A percentile compares a stretch with the other conserved stretches of the same genome.
Conservation (phyloP, 164 flowering plant genomes). For the Umbellularia californica region DNA sequence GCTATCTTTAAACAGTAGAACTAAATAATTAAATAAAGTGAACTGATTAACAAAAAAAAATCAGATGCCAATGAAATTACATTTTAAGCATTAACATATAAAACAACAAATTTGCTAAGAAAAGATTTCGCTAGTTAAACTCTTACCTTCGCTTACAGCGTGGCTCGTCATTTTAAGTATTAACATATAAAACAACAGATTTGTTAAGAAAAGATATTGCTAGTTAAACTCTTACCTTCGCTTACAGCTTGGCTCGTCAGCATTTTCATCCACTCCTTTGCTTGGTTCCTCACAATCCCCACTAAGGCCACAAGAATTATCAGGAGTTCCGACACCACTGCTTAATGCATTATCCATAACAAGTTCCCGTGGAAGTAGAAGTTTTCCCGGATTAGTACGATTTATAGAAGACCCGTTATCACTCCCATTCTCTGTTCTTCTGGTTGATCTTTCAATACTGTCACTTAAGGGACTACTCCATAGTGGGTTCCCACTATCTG, state of each 20-base stretch:
- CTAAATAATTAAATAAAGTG: too few species aligned
- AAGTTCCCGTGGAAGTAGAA: slow-evolving; percentile 21
- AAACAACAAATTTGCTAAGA: background rate
- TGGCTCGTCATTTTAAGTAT: too few species aligned
- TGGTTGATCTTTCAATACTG: slow-evolving; percentile 36
- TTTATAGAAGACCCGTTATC: slow-evolving; percentile 23
- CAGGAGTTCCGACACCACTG: slow-evolving; percentile 32
- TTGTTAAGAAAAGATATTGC: background rate
- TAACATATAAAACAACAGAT: background rate
- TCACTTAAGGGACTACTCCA: slow-evolving; percentile 25
- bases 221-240: slow-evolving; percentile 50
- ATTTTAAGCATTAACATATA: too few species aligned
- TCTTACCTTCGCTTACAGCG: slow-evolving; percentile 51
- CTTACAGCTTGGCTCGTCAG: slow-evolving; percentile 54
- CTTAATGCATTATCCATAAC: slow-evolving; percentile 20
- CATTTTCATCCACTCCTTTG: slow-evolving; percentile 44
- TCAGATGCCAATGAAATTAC: background rate
- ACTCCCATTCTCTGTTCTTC: slow-evolving; percentile 35
- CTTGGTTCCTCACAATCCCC: slow-evolving; percentile 59
- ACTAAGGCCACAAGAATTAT: slow-evolving; percentile 53
- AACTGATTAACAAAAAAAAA: too few species aligned
- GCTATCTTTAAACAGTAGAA: background rate
- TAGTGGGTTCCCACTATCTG: slow-evolving; percentile 23
- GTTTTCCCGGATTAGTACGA: slow-evolving; percentile 26
- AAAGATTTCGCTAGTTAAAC: background rate